These are phyloP conservation scores for Mycena albidolilacea DNA, from an alignment of 768 basidiomycete genomes.

Conservation along the genomic window DNA sequence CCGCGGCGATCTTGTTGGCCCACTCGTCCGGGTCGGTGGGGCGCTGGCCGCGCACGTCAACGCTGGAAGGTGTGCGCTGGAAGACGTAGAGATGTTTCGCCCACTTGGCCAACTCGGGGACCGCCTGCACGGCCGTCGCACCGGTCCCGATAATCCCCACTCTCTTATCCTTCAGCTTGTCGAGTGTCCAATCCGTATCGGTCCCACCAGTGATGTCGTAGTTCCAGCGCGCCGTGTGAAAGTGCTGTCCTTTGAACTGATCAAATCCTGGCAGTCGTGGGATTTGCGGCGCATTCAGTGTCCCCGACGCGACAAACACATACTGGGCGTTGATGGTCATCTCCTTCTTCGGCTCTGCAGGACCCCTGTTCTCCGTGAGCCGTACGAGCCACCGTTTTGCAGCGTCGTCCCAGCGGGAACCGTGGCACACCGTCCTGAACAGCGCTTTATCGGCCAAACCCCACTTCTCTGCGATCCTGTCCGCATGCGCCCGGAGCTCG, in stretches of 20 bases:
- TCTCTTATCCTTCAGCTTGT: conserved; percentile 28
- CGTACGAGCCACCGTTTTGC: conserved; percentile 15
- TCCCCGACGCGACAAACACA: conserved; percentile 20
- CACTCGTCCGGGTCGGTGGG: conserved; percentile 3
- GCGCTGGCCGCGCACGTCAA: conserved; percentile 37
- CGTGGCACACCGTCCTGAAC: conserved; percentile 22
- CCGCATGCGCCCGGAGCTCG: conserved; percentile 37
- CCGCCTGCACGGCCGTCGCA: conserved; percentile 39
- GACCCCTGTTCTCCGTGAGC: conserved; percentile 19
- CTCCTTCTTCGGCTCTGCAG: conserved; percentile 3
- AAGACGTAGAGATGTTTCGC: conserved; percentile 40
- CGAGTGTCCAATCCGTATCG: conserved; percentile 4
- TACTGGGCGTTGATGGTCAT: conserved; percentile 12
- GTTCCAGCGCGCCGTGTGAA: conserved; percentile 15
- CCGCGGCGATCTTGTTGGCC: too few relatives aligned
- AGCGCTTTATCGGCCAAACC: conserved; percentile 33
- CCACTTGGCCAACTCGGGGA: conserved; percentile 36
- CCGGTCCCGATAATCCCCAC: conserved; percentile 40
- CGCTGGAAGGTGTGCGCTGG: conserved; percentile 38
- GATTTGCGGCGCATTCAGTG: conserved; percentile 27
- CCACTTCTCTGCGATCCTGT: conserved; percentile 38
- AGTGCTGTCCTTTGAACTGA: conserved; percentile 20
- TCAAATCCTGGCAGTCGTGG: conserved; percentile 30
- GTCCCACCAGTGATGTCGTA: conserved; percentile 23
- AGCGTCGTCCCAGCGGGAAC: conserved; percentile 20